A percentile compares a stretch with the other conserved stretches of the same genome.
Conservation (phyloP, 208 protist species). For the Wallacemonas collosoma region DNA sequence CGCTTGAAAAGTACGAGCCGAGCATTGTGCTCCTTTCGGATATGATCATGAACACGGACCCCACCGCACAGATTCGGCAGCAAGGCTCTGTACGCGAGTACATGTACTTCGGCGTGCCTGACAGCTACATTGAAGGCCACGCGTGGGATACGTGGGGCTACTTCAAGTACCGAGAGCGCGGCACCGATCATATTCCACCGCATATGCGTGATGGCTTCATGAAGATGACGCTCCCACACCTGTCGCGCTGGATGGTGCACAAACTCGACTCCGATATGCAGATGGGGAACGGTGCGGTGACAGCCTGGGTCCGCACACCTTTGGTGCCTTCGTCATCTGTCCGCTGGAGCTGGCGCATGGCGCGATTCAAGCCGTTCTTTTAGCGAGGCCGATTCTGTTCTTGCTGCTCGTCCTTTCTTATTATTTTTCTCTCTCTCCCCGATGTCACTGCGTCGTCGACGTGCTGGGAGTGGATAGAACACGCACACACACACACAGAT, state of each 20-base stretch:
- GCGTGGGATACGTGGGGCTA: slow-evolving; percentile 87
- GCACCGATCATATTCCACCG: slow-evolving; percentile 59
- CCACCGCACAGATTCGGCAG: slow-evolving; percentile 70
- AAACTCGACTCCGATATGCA: slow-evolving; percentile 83
- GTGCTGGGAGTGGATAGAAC: too few species aligned
- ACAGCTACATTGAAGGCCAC: slow-evolving; percentile 86
- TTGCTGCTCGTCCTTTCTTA: neutral
- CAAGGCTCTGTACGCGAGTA: slow-evolving; percentile 87
- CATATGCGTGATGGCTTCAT: slow-evolving; percentile 81
- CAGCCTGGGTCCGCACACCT: slow-evolving; percentile 70
- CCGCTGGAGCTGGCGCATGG: slow-evolving; percentile 57
- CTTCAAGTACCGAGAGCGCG: slow-evolving; percentile 74
- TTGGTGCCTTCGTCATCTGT: slow-evolving; percentile 44
- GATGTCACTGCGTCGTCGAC: too few species aligned
- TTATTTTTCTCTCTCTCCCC: too few species aligned
- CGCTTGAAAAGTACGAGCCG: slow-evolving; percentile 88
- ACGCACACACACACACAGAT: slow-evolving; percentile 8
- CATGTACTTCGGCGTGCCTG: slow-evolving; percentile 80
- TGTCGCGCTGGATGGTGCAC: slow-evolving; percentile 86
- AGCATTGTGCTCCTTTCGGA: slow-evolving; percentile 83
- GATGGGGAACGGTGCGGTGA: slow-evolving; percentile 76
- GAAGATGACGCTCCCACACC: slow-evolving; percentile 62
- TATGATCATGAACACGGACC: slow-evolving; percentile 83
- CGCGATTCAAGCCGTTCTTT: slow-evolving; percentile 70
- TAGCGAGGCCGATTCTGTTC: slow-evolving; percentile 14